Base-by-base conservation (phyloP, 1,284 basidiomycete genomes). In the Ustilago nuda region DNA sequence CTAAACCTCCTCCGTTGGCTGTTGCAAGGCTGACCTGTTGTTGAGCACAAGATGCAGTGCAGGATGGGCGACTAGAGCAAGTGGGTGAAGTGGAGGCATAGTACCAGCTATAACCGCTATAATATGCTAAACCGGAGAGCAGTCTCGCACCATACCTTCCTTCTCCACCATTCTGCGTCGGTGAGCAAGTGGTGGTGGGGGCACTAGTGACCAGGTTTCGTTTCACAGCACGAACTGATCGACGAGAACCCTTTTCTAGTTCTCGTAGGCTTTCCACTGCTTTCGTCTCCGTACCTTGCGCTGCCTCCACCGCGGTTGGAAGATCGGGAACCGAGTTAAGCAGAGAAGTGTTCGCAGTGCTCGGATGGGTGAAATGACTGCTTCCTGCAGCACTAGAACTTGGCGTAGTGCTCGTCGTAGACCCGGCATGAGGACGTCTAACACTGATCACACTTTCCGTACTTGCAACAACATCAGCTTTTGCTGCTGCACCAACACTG, bases 371-470 rank as follows among this genome's bases (percentile, higher is more conserved):
- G 23, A 68, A 27, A 5, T 56, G 60, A 23, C 54, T 61, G 41
- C 56, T 58, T 19, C 50, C 56, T 13, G 41, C 53, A 53, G 45
- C 39, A 51, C 12, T 13, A 43, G 17, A 15, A 1, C 9, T 45
- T 32, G 9, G 41, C 23, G 46, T 59, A 36, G 27, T 52, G 60
- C 19, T 27, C 12, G 48, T 27, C 23, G 19, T 27, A 12, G 48
- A 51, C 7, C 48, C 13, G 8, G 48, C 13, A 36, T 13, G 17
- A 17, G 54, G 17, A 8, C 60, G 58, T 27, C 23, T 27, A 9
- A 50, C 27, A 8, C 65, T 66, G 2, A 74, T 60, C 8, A 74
- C 72, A 23, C 72, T 74, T 23, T 66, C 72, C 4, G 66, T 69
- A 12, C 5, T 55, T 4, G 66, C 66, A 3, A 48, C 53, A 1